phyloP scores from a whole-genome alignment of 495 filamentous ascomycete genomes.

The Paragyromitra xinjiangensis region DNA sequence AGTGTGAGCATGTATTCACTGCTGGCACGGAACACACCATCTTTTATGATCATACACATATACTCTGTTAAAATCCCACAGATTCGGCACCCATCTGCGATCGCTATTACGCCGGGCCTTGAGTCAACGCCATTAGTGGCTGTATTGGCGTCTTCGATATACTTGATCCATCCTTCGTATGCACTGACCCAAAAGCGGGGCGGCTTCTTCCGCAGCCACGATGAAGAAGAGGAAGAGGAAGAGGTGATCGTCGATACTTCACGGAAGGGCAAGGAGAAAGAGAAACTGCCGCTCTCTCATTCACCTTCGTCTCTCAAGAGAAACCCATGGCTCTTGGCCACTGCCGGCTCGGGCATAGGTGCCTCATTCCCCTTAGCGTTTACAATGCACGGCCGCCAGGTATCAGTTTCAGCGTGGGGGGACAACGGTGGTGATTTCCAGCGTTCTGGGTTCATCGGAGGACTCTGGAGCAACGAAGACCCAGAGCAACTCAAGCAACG shows the following conservation, averaged over 20 bases:
- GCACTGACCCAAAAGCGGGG: slow-evolving; percentile 52
- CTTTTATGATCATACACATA: slow-evolving; percentile 47
- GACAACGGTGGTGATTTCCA: slow-evolving; percentile 27
- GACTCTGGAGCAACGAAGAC: slow-evolving; percentile 53
- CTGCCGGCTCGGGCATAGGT: slow-evolving; percentile 40
- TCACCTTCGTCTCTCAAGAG: slow-evolving; percentile 16
- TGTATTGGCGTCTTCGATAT: slow-evolving; percentile 48
- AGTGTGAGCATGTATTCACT: slow-evolving; percentile 48
- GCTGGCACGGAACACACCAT: slow-evolving; percentile 49
- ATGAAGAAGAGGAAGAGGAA: slow-evolving; percentile 32
- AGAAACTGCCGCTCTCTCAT: slow-evolving; percentile 29
- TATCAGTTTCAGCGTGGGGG: slow-evolving; percentile 38
- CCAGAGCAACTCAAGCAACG: slow-evolving; percentile 42
- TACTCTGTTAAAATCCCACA: slow-evolving; percentile 45
- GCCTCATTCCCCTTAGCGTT: slow-evolving; percentile 48
- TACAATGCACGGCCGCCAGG: slow-evolving; percentile 47
- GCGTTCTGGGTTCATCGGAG: slow-evolving; percentile 45
- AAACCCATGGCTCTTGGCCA: slow-evolving; percentile 45
- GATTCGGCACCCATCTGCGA: slow-evolving; percentile 44
- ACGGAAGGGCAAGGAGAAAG: slow-evolving; percentile 43
- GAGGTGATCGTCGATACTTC: slow-evolving; percentile 22
- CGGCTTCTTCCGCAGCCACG: slow-evolving; percentile 47
- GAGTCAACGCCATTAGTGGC: slow-evolving; percentile 47
- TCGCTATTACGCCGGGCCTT: slow-evolving; percentile 49
- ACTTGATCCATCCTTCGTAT: slow-evolving; percentile 54